Base-by-base conservation (phyloP, 2,329 filamentous ascomycete genomes). In the Fusarium cicatricum region DNA sequence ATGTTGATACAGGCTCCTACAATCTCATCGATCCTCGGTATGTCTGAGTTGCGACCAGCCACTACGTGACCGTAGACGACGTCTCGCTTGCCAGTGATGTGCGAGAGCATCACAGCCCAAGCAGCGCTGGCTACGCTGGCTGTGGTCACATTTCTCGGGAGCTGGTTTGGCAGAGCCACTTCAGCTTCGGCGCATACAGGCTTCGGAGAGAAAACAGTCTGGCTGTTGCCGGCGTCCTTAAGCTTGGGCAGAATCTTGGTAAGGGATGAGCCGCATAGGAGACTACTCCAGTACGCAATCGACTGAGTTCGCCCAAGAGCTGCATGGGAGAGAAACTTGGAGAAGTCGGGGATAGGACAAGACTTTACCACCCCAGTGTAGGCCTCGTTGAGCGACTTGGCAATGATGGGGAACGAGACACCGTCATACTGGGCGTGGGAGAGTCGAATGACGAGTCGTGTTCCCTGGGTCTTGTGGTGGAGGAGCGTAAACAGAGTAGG, bases 371-470 rank as follows among this genome's bases (percentile, higher is more conserved):
- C 56, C 2, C 66, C 70, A 2, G 56, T 47, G 55, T 80, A 80
- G 8, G 74, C 67, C 3, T 69, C 69, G 1, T 74, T 66, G 32
- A 80, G 68, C 11, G 76, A 71, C 3, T 69, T 62, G 23, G 78
- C 69, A 2, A 80, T 69, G 10, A 67, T 65, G 1, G 78, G 77
- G 5, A 81, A 69, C 46, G 71, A 78, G 19, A 80, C 72, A 23
- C 78, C 79, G 44, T 81, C 79, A 48, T 81, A 81, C 54, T 81
- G 79, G 1, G 78, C 79, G 54, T 81, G 79, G 0, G 80, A 82
- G 11, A 82, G 10, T n/a, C 67, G 64, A 26, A 69, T 34, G 4
- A 67, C 42, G 3, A 71, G 26, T 11, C 59, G 52, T 6, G 45
- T 33, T 11, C 60, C 67, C 17, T 65, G 52, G 2, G 40, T 47